Evolutionary conservation across 2,329 filamentous ascomycete genomes (phyloP), one percentile per base, ranked within the genome.

Genomic region (Calycina herbarum): DNA sequence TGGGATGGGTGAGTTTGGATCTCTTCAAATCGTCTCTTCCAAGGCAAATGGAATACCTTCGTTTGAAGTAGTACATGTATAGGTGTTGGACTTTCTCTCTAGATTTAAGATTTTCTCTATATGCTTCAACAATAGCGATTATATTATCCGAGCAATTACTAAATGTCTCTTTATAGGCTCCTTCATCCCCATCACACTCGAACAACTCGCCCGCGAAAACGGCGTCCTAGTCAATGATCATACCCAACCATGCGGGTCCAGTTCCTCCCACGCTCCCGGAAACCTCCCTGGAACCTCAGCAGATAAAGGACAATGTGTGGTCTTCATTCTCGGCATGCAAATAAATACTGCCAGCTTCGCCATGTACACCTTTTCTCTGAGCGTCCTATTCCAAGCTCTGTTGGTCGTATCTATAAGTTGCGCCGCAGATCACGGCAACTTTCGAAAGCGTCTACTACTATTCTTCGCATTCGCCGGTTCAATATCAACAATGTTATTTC

Each of bases 361-460:
- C 76, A 96, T 98, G 93, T 98, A 98, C 79, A 97, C 93, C 1
- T 99, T 99, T 78, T 96, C 93, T 65, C 82, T 96, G 74, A 96
- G 92, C 76, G 95, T 99, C 1, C 78, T 97, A 24, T 78, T 97
- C 11, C 95, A 99, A 77, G 91, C 94, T 1, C 79, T 98, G 33
- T 81, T 98, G 35, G 96, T 99, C 56, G 93, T 99, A 69, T 96
- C 93, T 75, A 97, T 99, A 83, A 97, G 93, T 74, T 95, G 92
- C 64, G 94, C 94, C 7, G 95, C 95, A 65, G 95, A 99, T 77
- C 94, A 98, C 78, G 95, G 95, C 68, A 90, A 86, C 71, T 95
- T 94, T 80, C 89, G 95, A 66, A 99, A 98, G 82, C 90, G 88
- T 63, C 85, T 99, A 24, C 83, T 99, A 24, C 82, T 98, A 20